Conservation (phyloP, 208 protist species). For the Herpetomonas samuelpessoai region DNA sequence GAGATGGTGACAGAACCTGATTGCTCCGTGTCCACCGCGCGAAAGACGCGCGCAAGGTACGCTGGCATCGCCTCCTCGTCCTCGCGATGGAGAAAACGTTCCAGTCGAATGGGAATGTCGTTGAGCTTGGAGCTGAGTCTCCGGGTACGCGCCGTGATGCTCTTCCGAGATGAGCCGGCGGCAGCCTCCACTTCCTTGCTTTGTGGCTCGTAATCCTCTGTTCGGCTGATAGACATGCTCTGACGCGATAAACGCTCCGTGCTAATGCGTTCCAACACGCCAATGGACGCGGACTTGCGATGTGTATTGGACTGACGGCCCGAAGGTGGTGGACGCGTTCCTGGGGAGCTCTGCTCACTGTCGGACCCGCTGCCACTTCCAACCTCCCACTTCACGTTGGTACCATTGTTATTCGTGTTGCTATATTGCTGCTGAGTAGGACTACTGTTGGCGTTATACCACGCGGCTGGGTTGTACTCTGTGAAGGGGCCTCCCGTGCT, state of each 20-base stretch:
- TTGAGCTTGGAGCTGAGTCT: slow-evolving; percentile 33
- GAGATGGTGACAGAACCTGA: background rate
- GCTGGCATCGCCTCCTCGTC: slow-evolving; percentile 16
- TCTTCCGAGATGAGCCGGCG: slow-evolving; percentile 7
- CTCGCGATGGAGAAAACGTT: background rate
- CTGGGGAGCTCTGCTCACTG: no score
- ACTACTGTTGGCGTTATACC: background rate
- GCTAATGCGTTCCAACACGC: background rate
- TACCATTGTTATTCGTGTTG: no score
- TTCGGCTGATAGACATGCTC: background rate
- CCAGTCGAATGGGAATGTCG: slow-evolving; percentile 16
- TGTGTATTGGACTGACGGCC: no score
- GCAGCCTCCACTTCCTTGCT: background rate
- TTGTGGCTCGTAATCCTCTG: background rate
- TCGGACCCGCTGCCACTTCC: no score
- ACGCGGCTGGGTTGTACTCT: background rate
- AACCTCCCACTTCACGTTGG: no score
- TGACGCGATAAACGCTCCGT: background rate
- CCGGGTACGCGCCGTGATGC: slow-evolving; percentile 20
- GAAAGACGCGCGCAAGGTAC: slow-evolving; percentile 21
- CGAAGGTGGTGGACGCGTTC: no score
- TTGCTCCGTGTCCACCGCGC: slow-evolving; percentile 13
- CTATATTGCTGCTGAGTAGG: no score
- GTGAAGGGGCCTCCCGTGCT: background rate
- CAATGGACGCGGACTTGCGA: background rate